Evolutionary conservation across 1,139 yeast species (phyloP), one percentile per base, ranked within the genome.

Genomic region (Blastobotrys elegans): DNA sequence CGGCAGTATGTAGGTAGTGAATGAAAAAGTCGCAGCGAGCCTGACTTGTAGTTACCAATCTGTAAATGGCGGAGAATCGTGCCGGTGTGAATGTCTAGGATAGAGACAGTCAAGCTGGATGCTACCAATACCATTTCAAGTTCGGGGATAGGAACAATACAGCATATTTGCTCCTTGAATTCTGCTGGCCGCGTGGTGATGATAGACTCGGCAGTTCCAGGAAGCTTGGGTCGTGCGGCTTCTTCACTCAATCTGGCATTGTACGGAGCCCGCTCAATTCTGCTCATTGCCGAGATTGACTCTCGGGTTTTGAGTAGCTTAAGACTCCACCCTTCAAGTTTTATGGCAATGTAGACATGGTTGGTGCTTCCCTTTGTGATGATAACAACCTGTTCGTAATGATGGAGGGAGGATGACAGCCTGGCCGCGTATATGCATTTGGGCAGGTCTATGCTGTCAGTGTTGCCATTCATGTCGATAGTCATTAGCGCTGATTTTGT

Each of bases 1-100:
- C 84, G 75, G 66, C 96, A 88, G 67, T 88, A 95, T 0, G 88
- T 82, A 2, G 95, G 95, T 56, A 82, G 88, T 43, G 84, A 82
- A 62, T 87, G 95, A 51, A 87, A 80, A 0, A 84, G 92, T 50
- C 74, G 71, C 52, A 87, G 74, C 0, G 83, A 64, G 1, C 75
- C 75, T 1, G 79, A 77, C 56, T 79, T 80, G 67, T 80, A 82
- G 43, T 77, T 76, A 1, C 84, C 87, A 43, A 87, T 75, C 39
- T 72, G 64, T 64, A 74, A 79, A 61, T 64, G 74, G 60, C 70
- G 78, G 61, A 73, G 76, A 53, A 68, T 72, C 48, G 80, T 79
- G 2, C 95, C 96, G 0, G 89, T 79, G 60, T 82, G 89, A 21
- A 83, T 80, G 67, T 87, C 96, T 43, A 87, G 74, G 48, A 87